Conservation (phyloP, 2,329 filamentous ascomycete species). For the Colletotrichum sp. region DNA sequence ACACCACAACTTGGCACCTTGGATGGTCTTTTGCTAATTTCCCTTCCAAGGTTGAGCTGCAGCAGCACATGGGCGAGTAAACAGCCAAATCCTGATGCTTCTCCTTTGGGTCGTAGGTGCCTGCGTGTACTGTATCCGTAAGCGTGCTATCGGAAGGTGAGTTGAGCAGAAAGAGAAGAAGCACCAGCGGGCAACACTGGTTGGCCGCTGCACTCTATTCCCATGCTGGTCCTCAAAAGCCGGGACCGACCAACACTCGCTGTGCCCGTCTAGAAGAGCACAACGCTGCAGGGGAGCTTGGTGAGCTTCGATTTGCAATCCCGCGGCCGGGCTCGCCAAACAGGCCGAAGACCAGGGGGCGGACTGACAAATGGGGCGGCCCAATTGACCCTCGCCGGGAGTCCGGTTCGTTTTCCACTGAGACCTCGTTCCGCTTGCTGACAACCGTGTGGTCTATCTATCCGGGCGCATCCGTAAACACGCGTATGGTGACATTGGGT, state of each 20-base stretch:
- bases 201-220: background rate
- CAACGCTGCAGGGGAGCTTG: background rate
- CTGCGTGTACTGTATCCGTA: background rate
- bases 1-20: constrained; percentile 16
- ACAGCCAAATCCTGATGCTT: constrained; percentile 10
- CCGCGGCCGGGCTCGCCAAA: background rate
- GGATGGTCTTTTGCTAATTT: constrained; percentile 20
- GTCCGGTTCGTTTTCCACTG: background rate
- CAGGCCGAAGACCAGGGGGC: background rate
- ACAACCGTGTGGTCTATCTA: background rate
- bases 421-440: background rate
- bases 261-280: background rate
- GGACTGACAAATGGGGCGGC: background rate
- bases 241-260: background rate
- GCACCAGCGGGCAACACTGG: background rate
- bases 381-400: background rate
- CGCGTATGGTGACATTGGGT: background rate
- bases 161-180: background rate
- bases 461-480: background rate
- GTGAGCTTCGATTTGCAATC: constrained; percentile 10
- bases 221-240: background rate
- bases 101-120: background rate
- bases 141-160: background rate
- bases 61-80: constrained; percentile 14
- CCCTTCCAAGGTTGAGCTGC: constrained; percentile 20